A percentile compares a stretch with the other conserved stretches of the same genome.
Evolutionary conservation across 2,329 filamentous ascomycete species (phyloP).

Genomic region (Whalleya microplaca): DNA sequence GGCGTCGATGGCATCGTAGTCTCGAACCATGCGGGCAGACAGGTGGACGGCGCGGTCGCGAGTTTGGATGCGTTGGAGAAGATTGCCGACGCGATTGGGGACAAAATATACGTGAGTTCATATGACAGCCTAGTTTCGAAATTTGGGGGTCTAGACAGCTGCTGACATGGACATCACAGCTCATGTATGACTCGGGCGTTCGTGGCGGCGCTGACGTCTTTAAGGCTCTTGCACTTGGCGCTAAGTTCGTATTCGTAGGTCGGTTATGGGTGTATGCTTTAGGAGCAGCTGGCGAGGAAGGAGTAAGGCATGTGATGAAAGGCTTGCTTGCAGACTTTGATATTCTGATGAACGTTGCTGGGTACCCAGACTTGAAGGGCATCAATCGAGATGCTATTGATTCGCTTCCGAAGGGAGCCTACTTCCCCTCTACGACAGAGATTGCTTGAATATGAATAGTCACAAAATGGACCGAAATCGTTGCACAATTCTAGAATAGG

Average conservation of each 20-base stretch:
- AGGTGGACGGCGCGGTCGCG: constrained; percentile 64
- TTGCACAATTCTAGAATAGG: no score
- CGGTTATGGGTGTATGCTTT: constrained; percentile 64
- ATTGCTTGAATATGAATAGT: constrained; percentile 19
- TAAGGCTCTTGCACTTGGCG: constrained; percentile 64
- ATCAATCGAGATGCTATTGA: constrained; percentile 51
- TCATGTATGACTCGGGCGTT: constrained; percentile 65
- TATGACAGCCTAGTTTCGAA: constrained; percentile 2
- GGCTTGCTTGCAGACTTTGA: constrained; percentile 64
- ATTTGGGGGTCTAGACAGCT: constrained; percentile 31
- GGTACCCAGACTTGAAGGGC: constrained; percentile 55
- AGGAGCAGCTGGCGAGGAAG: constrained; percentile 62
- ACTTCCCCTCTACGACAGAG: constrained; percentile 32
- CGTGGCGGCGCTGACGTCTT: constrained; percentile 60
- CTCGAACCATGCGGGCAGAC: constrained; percentile 60
- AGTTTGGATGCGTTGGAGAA: constrained; percentile 63
- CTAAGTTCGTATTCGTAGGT: constrained; percentile 65
- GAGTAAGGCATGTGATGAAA: constrained; percentile 65
- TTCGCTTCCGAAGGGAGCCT: constrained; percentile 46
- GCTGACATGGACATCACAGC: constrained; percentile 36
- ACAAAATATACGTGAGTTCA: constrained; percentile 34
- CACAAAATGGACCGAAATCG: no score
- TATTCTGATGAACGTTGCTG: constrained; percentile 63
- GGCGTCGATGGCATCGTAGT: constrained; percentile 66
- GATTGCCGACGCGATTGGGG: constrained; percentile 50